A percentile compares a stretch with the other conserved stretches of the same genome.
phyloP scores from a whole-genome alignment of 1,284 basidiomycete species.

The Cystobasidiaceae sp. region DNA sequence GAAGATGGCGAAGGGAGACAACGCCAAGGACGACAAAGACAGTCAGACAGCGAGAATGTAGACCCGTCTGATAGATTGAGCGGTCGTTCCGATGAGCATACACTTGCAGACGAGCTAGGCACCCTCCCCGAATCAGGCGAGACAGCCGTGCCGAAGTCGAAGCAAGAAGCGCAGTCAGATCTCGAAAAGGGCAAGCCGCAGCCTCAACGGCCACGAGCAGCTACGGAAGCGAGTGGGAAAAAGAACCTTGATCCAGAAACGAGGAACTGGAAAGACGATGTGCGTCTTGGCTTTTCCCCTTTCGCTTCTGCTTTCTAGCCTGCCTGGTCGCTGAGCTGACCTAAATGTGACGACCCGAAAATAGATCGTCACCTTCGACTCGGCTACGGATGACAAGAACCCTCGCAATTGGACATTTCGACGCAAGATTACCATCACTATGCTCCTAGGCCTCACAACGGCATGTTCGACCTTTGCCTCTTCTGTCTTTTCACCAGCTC shows the following conservation, averaged over 20 bases:
- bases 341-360: background rate
- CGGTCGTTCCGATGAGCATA: no score
- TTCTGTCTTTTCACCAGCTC: constrained; percentile 66
- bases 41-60: no score
- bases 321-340: background rate
- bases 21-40: background rate
- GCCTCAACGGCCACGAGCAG: background rate
- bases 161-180: no score
- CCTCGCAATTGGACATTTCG: constrained; percentile 54
- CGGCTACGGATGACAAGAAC: constrained; percentile 52
- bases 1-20: background rate
- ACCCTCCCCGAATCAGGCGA: no score
- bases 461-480: constrained; percentile 57
- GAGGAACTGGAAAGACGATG: constrained; percentile 12
- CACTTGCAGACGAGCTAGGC: no score
- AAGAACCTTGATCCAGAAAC: constrained; percentile 8
- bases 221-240: background rate
- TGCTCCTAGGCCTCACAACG: constrained; percentile 36
- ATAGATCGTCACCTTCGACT: constrained; percentile 31
- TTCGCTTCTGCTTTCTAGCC: background rate
- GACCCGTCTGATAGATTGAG: no score
- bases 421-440: constrained; percentile 31
- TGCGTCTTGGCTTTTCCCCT: background rate
- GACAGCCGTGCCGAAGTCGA: no score
- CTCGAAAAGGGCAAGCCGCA: constrained; percentile 8